Conservation (phyloP, 345 rosid genomes). For the Lagerstroemia speciosa region DNA sequence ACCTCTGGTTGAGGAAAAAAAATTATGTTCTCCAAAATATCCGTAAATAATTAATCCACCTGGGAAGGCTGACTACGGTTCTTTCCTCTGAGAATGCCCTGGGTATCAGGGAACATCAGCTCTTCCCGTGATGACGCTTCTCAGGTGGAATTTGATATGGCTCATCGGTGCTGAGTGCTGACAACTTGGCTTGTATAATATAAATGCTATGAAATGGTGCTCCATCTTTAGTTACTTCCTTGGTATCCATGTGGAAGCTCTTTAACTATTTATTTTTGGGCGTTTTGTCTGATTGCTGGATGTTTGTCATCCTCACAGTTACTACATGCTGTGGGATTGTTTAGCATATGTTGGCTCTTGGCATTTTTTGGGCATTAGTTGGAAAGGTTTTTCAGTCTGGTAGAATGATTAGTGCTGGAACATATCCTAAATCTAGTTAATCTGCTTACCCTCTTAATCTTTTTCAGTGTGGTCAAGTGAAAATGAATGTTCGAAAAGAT, state of each 20-base stretch:
- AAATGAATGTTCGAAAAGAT: too few relatives aligned
- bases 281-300: too few relatives aligned
- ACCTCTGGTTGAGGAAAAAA: not conserved
- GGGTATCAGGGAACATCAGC: constrained; percentile 12
- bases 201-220: not conserved
- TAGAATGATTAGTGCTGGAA: too few relatives aligned
- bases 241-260: not conserved
- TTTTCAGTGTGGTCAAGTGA: too few relatives aligned
- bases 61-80: constrained; percentile 41
- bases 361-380: too few relatives aligned
- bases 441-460: too few relatives aligned
- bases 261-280: too few relatives aligned
- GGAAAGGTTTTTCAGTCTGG: too few relatives aligned
- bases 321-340: too few relatives aligned
- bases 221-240: not conserved
- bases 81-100: constrained; percentile 4
- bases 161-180: constrained; percentile 4
- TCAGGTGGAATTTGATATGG: constrained; percentile 18
- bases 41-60: constrained; percentile 20
- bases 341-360: too few relatives aligned
- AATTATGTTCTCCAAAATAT: not conserved
- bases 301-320: too few relatives aligned
- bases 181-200: not conserved
- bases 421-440: too few relatives aligned
- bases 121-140: constrained; percentile 43